These are phyloP conservation scores for Ambrosiella cleistominuta DNA, from an alignment of 2,329 filamentous ascomycete genomes.

Conservation along the genomic window DNA sequence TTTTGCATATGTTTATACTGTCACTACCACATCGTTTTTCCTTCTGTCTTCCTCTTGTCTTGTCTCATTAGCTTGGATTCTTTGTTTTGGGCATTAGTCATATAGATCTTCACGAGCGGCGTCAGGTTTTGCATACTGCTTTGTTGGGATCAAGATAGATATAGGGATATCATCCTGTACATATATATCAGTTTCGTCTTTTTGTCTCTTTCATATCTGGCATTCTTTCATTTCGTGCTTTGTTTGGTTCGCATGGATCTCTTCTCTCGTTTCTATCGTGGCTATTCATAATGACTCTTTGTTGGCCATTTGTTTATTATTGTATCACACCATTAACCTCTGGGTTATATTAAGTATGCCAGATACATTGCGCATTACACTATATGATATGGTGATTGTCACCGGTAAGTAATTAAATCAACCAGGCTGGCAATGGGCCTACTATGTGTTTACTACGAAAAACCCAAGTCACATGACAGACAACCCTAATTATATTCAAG, in stretches of 20 bases:
- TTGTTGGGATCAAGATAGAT: background rate
- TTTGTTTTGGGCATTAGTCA: background rate
- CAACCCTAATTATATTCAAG: no score
- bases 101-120: constrained; percentile 1
- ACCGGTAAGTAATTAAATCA: no score
- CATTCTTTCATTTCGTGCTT: background rate
- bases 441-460: no score
- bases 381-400: no score
- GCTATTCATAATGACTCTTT: no score
- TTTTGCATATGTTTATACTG: background rate
- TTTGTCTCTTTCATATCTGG: background rate
- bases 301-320: no score
- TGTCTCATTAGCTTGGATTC: background rate
- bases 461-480: no score
- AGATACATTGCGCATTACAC: no score
- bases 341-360: no score
- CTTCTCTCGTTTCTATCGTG: background rate
- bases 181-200: background rate
- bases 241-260: background rate
- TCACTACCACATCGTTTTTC: background rate
- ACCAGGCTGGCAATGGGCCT: no score
- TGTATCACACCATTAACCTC: no score
- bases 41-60: background rate
- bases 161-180: background rate
- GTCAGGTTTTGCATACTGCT: background rate